Conservation (phyloP, 306 rosid genomes). For the Castanospermum australe region DNA sequence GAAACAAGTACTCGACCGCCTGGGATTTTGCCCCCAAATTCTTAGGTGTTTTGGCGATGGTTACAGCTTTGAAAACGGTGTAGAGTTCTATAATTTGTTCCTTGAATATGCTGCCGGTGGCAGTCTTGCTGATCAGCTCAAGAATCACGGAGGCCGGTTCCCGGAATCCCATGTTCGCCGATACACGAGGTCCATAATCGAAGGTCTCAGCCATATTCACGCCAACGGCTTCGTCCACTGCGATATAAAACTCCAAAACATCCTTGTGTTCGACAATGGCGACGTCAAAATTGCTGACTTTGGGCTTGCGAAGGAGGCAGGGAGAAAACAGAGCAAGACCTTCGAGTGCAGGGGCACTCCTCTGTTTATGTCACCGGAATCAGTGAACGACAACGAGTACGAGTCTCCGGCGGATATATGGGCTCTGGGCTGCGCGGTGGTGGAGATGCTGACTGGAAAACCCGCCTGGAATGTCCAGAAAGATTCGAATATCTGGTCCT, state of each 20-base stretch:
- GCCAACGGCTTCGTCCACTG: conserved; percentile 76
- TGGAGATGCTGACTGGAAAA: conserved; percentile 75
- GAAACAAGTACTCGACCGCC: conserved; percentile 42
- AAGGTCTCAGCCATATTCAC: conserved; percentile 61
- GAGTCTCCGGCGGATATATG: conserved; percentile 68
- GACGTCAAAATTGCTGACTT: conserved; percentile 70
- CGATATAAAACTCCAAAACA: conserved; percentile 70
- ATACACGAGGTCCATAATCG: conserved; percentile 45
- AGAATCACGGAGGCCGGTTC: conserved; percentile 44
- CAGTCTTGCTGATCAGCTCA: conserved; percentile 49
- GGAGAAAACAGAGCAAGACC: conserved; percentile 20
- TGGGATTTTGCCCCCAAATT: conserved; percentile 51
- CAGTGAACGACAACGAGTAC: conserved; percentile 56
- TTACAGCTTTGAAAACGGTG: conserved; percentile 45
- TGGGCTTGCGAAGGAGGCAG: conserved; percentile 59
- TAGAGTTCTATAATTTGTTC: conserved; percentile 45
- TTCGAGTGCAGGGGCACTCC: conserved; percentile 74
- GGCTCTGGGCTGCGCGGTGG: conserved; percentile 77
- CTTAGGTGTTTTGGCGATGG: conserved; percentile 52
- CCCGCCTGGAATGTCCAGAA: conserved; percentile 49
- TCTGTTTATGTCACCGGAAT: conserved; percentile 75
- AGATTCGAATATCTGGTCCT: conserved; percentile 37
- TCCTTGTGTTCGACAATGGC: conserved; percentile 58
- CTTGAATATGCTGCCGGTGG: conserved; percentile 76
- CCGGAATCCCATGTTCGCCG: conserved; percentile 46